These are phyloP conservation scores for Ophiostoma triangulosporum DNA, from an alignment of 2,329 filamentous ascomycete species.

Conservation along the genomic window DNA sequence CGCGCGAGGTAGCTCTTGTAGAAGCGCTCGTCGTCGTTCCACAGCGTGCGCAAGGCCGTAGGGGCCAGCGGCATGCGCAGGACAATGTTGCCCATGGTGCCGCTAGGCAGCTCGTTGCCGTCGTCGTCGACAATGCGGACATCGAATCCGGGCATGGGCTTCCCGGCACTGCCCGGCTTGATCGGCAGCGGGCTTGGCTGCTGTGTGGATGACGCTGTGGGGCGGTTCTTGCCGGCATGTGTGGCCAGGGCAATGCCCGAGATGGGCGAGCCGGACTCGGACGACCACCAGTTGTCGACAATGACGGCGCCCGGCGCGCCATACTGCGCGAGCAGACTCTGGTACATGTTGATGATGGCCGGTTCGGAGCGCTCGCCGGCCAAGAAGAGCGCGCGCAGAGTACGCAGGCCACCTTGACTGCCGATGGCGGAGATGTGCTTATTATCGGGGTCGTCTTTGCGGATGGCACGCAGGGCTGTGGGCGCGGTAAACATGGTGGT, in stretches of 20 bases:
- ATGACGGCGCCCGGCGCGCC: slow-evolving; percentile 48
- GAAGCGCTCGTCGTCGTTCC: slow-evolving; percentile 75
- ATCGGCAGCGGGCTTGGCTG: slow-evolving; percentile 32
- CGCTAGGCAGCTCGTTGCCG: slow-evolving; percentile 55
- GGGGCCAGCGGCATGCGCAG: slow-evolving; percentile 70
- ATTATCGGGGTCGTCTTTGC: slow-evolving; percentile 71
- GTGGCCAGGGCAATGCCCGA: slow-evolving; percentile 43
- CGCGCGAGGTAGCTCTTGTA: slow-evolving; percentile 74
- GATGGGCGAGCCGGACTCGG: slow-evolving; percentile 44
- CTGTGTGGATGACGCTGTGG: slow-evolving; percentile 21
- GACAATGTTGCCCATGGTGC: slow-evolving; percentile 85
- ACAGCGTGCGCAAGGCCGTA: slow-evolving; percentile 73
- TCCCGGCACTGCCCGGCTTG: slow-evolving; percentile 78
- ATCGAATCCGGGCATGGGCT: slow-evolving; percentile 84
- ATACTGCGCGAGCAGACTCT: slow-evolving; percentile 54
- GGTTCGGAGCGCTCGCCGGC: slow-evolving; percentile 86
- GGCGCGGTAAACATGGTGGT: slow-evolving; percentile 78
- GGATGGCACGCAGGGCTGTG: slow-evolving; percentile 74
- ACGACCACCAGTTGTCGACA: slow-evolving; percentile 50
- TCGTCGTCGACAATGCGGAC: slow-evolving; percentile 72
- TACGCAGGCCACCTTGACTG: slow-evolving; percentile 53
- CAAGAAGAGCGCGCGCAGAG: slow-evolving; percentile 63
- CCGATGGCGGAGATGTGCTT: slow-evolving; percentile 49
- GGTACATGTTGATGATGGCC: slow-evolving; percentile 69
- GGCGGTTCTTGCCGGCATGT: slow-evolving; percentile 36